Evolutionary conservation across 2,329 filamentous ascomycete genomes (phyloP), one percentile per base, ranked within the genome.

Genomic region (Phialemonium atrogriseum): DNA sequence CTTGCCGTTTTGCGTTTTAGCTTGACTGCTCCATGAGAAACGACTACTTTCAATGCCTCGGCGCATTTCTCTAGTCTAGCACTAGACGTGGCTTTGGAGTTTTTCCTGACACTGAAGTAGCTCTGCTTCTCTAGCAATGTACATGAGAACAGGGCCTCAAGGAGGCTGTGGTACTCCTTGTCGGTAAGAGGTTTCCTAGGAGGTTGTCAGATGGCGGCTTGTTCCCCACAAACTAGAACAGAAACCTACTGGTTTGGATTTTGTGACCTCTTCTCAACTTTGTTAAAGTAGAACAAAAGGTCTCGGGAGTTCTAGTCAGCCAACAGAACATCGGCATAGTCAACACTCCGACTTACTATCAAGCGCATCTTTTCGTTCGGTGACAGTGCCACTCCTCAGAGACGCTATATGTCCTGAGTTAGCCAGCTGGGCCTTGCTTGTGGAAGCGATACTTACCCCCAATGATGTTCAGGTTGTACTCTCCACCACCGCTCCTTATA

Each of bases 1-100:
- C 80, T 72, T n/a, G 89, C 66, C 1, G 87, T 89, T 52, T 86
- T 93, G 37, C 68, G 65, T 47, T 78, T 82, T 40, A 96, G 57
- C 38, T 72, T 79, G 13, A 67, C 59, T 19, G 80, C 64, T 14
- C 84, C 82, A 33, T 80, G 71, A 41, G 81, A 77, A 28, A 93
- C 70, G 15, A 81, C 73, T 16, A 79, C 64, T 33, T 85, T 79
- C 35, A 96, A 59, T 7, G 80, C 79, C 27, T 75, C 73, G 18
- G 82, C 82, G 47, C 78, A 84, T 46, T 74, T 70, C 33, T 71
- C 67, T 9, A 98, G 66, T 16, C 81, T 73, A 3, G 64, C 55
- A 34, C 61, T 68, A 38, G 63, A 68, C 16, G 66, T 59, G 10
- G 59, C 66, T 32, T 67, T 69, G 5, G 45, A 42, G 9, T 45